A percentile compares a stretch with the other conserved stretches of the same genome.
phyloP scores from a whole-genome alignment of 176 grass and related monocot species.

The Triticum dicoccoides region DNA sequence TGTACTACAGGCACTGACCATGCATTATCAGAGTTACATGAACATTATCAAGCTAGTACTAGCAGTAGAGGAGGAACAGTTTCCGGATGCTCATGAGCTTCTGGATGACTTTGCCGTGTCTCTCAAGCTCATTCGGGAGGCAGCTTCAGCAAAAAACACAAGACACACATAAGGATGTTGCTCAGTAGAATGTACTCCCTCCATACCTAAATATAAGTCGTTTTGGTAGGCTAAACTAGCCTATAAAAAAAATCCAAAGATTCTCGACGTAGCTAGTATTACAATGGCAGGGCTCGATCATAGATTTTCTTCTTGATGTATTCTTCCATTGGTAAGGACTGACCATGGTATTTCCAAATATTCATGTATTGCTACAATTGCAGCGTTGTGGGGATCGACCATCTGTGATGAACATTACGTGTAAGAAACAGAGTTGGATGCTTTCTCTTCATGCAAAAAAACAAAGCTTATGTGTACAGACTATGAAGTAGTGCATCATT shows the following conservation, averaged over 20 bases:
- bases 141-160: constrained; percentile 16
- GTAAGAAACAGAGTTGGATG: no score
- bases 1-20: constrained; percentile 56
- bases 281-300: neutral
- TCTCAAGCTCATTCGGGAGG: constrained; percentile 53
- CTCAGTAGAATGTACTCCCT: neutral
- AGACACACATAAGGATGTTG: neutral
- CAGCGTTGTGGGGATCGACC: neutral
- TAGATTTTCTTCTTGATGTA: neutral
- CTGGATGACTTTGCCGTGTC: constrained; percentile 69
- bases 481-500: no score
- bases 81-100: constrained; percentile 60
- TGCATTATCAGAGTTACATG: constrained; percentile 80
- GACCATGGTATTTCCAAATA: neutral
- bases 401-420: no score
- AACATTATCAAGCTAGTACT: constrained; percentile 71
- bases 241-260: neutral
- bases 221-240: no score
- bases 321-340: neutral
- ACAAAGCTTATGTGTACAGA: no score
- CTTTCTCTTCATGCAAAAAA: no score
- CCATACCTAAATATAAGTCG: no score
- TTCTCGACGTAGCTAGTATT: neutral
- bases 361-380: neutral
- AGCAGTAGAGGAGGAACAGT: constrained; percentile 51